Evolutionary conservation across 257 asterid genomes (phyloP).

Genomic region (Datura wrightii): DNA sequence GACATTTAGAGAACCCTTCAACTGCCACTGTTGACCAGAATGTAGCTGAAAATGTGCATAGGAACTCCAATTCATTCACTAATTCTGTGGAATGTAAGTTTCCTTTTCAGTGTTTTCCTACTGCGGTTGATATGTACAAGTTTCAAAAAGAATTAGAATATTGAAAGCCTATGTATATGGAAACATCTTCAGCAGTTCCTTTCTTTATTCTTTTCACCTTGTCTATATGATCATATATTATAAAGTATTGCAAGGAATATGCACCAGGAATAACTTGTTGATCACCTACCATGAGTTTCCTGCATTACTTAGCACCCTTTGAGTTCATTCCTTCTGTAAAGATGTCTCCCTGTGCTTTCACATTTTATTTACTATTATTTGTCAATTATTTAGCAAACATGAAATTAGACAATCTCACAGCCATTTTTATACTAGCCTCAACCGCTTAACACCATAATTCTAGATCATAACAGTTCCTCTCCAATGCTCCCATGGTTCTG

Average conservation of each 20-base stretch:
- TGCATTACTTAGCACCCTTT: constrained; percentile 7
- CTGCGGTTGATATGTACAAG: constrained; percentile 14
- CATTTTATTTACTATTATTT: neutral
- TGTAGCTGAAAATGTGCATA: constrained; percentile 40
- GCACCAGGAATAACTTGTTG: neutral
- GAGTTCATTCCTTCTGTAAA: neutral
- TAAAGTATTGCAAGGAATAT: neutral
- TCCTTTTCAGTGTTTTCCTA: constrained; percentile 24
- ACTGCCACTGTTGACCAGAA: constrained; percentile 43
- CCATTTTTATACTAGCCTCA: neutral
- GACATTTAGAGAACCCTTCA: constrained; percentile 57
- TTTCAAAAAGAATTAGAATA: neutral
- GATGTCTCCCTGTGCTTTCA: neutral
- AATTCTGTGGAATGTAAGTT: constrained; percentile 74
- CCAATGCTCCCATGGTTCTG: neutral
- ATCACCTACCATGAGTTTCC: neutral
- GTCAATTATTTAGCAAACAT: neutral
- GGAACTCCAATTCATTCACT: constrained; percentile 52
- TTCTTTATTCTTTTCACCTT: neutral
- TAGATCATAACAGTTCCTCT: neutral
- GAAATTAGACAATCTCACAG: neutral
- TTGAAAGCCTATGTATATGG: neutral
- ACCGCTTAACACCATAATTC: neutral
- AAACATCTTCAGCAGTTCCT: constrained; percentile 4
- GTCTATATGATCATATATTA: neutral